Percentiles rank a stretch among this genome's conserved stretches.
phyloP scores from a whole-genome alignment of 2,329 filamentous ascomycete species.

The Ceratocystis smalleyi region DNA sequence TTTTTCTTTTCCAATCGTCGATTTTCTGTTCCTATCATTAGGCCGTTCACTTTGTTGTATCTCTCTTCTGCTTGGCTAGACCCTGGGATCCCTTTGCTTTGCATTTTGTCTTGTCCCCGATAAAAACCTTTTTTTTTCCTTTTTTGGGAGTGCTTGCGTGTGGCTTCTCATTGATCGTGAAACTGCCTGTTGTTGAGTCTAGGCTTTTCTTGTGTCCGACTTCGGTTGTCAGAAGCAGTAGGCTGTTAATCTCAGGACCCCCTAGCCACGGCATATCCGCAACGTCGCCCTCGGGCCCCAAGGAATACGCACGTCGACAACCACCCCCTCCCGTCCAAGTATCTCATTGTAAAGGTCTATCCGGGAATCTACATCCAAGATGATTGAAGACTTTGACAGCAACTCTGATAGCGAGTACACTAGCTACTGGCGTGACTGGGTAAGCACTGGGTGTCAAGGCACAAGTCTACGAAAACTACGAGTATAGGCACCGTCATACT shows the following conservation, averaged over 20 bases:
- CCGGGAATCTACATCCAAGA: constrained; percentile 17
- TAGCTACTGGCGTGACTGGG: constrained; percentile 98
- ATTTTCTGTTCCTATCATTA: background rate
- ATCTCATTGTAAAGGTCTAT: background rate
- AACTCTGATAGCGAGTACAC: constrained; percentile 98
- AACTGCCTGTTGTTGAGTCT: background rate
- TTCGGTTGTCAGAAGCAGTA: background rate
- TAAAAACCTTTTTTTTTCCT: background rate
- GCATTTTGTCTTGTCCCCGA: background rate
- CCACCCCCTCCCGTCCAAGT: background rate
- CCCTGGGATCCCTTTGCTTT: background rate
- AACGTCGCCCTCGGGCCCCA: background rate
- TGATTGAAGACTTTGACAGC: constrained; percentile 94
- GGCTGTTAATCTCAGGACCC: background rate
- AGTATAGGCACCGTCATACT: background rate
- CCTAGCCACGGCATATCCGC: background rate
- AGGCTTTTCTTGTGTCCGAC: background rate
- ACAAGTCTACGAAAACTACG: too few relatives aligned
- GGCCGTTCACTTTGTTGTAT: too few relatives aligned
- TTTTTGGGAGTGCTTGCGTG: too few relatives aligned
- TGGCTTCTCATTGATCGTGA: too few relatives aligned
- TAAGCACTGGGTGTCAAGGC: constrained; percentile 36
- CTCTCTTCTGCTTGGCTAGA: background rate
- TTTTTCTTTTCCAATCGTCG: background rate
- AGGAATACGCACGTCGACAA: background rate